These are phyloP conservation scores for Adansonia digitata DNA, from an alignment of 345 rosid genomes.

Conservation along the genomic window DNA sequence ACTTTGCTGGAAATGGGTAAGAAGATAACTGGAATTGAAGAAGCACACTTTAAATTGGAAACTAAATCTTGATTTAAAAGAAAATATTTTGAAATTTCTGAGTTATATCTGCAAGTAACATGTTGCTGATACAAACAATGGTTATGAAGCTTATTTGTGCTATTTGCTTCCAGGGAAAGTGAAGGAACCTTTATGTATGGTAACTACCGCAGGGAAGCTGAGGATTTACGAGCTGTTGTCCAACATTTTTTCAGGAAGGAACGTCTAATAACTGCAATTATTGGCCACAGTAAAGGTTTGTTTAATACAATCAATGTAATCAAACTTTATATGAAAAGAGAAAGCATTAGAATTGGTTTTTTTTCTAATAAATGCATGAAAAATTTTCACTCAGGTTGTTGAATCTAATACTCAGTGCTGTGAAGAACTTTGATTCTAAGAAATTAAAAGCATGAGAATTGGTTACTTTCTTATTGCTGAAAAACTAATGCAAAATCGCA, in stretches of 20 bases:
- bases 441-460: not conserved
- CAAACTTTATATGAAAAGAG: not conserved
- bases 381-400: not conserved
- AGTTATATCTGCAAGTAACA: not conserved
- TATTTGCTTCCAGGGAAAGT: slow-evolving; percentile 54
- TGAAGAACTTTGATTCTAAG: not conserved
- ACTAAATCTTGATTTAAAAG: not conserved
- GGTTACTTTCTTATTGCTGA: not conserved
- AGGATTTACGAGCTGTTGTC: slow-evolving; percentile 61
- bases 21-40: not conserved
- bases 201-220: slow-evolving; percentile 73
- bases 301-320: not conserved
- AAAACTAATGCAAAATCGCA: not conserved
- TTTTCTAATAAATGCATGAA: not conserved
- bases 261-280: slow-evolving; percentile 41
- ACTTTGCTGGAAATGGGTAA: slow-evolving; percentile 92
- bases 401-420: not conserved
- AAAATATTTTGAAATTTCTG: not conserved
- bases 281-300: slow-evolving; percentile 93
- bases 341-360: not conserved
- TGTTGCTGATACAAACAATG: not conserved
- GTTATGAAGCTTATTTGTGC: slow-evolving; percentile 8
- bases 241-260: slow-evolving; percentile 41
- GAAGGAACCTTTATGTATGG: slow-evolving; percentile 89
- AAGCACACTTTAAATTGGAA: not conserved